phyloP scores from a whole-genome alignment of 192 early-diverging fungal genomes.

The Dissophora globulifera region DNA sequence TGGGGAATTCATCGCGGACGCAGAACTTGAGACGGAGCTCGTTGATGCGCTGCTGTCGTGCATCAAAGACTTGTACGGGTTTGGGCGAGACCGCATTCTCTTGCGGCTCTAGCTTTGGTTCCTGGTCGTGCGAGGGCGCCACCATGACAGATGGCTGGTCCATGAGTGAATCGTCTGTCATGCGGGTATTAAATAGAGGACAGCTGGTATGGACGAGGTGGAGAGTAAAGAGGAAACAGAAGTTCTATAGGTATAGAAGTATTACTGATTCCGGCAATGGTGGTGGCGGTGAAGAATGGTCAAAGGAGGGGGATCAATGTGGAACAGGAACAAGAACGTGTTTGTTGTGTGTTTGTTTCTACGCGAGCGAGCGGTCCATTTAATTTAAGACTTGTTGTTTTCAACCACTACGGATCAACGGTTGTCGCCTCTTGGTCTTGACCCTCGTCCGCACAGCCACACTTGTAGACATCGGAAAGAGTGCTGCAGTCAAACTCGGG shows the following conservation, averaged over 20 bases:
- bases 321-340: too few species aligned
- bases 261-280: too few species aligned
- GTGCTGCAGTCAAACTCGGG: slow-evolving; percentile 82
- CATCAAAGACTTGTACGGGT: slow-evolving; percentile 43
- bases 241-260: too few species aligned
- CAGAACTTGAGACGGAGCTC: slow-evolving; percentile 88
- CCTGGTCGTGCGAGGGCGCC: not conserved
- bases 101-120: slow-evolving; percentile 1
- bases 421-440: not conserved
- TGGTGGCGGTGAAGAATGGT: too few species aligned
- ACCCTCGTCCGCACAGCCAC: slow-evolving; percentile 77
- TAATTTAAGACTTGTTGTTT: not conserved
- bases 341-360: too few species aligned
- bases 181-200: not conserved
- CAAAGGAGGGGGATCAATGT: too few species aligned
- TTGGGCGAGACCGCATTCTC: slow-evolving; percentile 8
- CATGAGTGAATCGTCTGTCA: slow-evolving; percentile 14
- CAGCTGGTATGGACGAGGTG: not conserved
- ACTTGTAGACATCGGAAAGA: slow-evolving; percentile 83
- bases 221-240: not conserved
- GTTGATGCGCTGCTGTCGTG: slow-evolving; percentile 79
- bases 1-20: slow-evolving; percentile 81
- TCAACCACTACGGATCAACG: not conserved
- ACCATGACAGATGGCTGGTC: not conserved
- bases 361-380: too few species aligned